Evolutionary conservation across 2,329 filamentous ascomycete species (phyloP).

Genomic region (Helotiales sp.): DNA sequence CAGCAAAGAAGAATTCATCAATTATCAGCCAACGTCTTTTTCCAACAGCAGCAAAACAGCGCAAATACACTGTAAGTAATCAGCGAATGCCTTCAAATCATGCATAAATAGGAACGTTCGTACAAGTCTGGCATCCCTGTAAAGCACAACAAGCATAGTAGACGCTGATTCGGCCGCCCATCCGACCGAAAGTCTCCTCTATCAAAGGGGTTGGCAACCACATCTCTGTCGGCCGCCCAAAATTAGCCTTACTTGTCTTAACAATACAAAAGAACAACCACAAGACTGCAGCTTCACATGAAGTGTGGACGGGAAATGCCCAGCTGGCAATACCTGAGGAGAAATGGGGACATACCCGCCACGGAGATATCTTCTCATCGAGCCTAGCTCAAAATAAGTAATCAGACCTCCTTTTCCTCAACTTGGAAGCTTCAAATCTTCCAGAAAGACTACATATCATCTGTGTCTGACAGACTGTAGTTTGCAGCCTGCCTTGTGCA

Average conservation of each 20-base stretch:
- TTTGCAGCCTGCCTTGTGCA: too few species aligned
- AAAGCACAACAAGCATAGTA: neutral
- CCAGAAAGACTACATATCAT: too few species aligned
- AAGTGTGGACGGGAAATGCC: neutral
- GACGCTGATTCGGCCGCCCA: constrained; percentile 3
- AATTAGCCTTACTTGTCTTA: too few species aligned
- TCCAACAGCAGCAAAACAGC: too few species aligned
- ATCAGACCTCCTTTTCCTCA: neutral
- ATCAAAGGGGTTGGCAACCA: too few species aligned
- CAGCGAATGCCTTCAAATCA: neutral
- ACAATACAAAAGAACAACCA: too few species aligned
- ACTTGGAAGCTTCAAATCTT: neutral
- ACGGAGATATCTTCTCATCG: neutral
- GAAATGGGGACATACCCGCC: neutral
- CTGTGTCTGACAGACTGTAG: neutral
- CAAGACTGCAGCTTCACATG: neutral
- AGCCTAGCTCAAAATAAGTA: constrained; percentile 1
- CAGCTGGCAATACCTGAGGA: neutral
- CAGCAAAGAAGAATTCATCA: too few species aligned
- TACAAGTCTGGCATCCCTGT: neutral
- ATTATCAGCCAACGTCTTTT: too few species aligned
- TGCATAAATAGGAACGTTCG: too few species aligned
- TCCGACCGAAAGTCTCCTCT: neutral
- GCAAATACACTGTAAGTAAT: too few species aligned
- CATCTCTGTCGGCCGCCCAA: too few species aligned